A percentile compares a stretch with the other conserved stretches of the same genome.
phyloP scores from a whole-genome alignment of 306 rosid genomes.

The Vigna unguiculata region DNA sequence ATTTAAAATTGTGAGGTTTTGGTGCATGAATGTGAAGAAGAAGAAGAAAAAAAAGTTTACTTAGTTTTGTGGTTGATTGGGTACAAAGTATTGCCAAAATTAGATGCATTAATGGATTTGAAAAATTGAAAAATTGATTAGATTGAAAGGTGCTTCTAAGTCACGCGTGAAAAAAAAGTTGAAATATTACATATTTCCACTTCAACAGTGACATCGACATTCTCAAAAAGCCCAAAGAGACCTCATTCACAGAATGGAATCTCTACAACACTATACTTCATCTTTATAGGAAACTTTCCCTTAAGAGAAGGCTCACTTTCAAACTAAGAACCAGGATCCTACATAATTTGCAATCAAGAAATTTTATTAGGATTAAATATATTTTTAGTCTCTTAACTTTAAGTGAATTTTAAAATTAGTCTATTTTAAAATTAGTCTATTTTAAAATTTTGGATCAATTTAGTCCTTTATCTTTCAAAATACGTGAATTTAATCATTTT shows the following conservation, averaged over 20 bases:
- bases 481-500: too few species aligned
- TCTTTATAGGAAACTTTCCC: not conserved
- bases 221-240: slow-evolving; percentile 1
- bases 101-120: slow-evolving; percentile 5
- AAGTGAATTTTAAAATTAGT: too few species aligned
- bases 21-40: not conserved
- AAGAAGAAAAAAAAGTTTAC: not conserved
- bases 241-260: slow-evolving; percentile 27
- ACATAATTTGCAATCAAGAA: too few species aligned
- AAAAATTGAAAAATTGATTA: slow-evolving; percentile 15
- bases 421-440: too few species aligned
- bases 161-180: slow-evolving; percentile 25
- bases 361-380: too few species aligned
- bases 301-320: not conserved
- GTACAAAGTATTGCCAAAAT: slow-evolving; percentile 12
- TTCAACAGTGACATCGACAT: slow-evolving; percentile 24
- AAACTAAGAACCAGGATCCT: too few species aligned
- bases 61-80: slow-evolving; percentile 23
- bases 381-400: too few species aligned
- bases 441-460: too few species aligned
- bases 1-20: not conserved
- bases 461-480: too few species aligned
- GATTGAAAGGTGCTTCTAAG: slow-evolving; percentile 32
- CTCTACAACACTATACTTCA: not conserved
- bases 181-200: not conserved